phyloP scores from a whole-genome alignment of 352 stramenopile genomes.

The Phytophthora ramorum region DNA sequence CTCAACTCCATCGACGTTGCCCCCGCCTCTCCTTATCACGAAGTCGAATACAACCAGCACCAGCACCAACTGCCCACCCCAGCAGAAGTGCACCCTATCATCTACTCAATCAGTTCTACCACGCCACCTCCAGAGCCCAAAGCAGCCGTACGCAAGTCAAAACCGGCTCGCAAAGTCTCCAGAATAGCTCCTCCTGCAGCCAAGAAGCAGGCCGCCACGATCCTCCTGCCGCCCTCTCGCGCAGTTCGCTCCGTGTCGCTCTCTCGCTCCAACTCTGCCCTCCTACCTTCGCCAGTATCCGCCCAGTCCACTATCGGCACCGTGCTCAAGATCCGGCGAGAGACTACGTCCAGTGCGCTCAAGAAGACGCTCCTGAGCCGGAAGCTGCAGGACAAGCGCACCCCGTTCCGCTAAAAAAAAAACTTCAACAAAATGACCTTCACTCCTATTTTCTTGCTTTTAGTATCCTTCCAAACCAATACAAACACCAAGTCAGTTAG shows the following conservation, averaged over 20 bases:
- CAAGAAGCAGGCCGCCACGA: conserved; percentile 23
- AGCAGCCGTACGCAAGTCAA: conserved; percentile 15
- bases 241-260: conserved; percentile 12
- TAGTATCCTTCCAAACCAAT: neutral
- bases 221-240: conserved; percentile 18
- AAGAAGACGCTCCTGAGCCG: conserved; percentile 51
- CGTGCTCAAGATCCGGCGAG: conserved; percentile 53
- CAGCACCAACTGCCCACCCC: conserved; percentile 7
- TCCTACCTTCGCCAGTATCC: conserved; percentile 8
- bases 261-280: conserved; percentile 3
- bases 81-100: conserved; percentile 22
- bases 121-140: conserved; percentile 13
- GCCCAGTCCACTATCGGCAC: conserved; percentile 20
- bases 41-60: conserved; percentile 8
- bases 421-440: conserved; percentile 31
- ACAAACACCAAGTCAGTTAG: neutral
- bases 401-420: conserved; percentile 40
- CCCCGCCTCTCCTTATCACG: conserved; percentile 6
- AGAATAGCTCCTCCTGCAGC: conserved; percentile 1
- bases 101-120: conserved; percentile 11
- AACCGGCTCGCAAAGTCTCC: conserved; percentile 17
- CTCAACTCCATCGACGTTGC: conserved; percentile 22
- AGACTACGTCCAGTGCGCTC: conserved; percentile 60
- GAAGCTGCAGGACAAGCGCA: conserved; percentile 36
- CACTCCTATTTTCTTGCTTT: conserved; percentile 14